Conservation (phyloP, 2,329 filamentous ascomycete genomes). For the Hypoxylon sp. region DNA sequence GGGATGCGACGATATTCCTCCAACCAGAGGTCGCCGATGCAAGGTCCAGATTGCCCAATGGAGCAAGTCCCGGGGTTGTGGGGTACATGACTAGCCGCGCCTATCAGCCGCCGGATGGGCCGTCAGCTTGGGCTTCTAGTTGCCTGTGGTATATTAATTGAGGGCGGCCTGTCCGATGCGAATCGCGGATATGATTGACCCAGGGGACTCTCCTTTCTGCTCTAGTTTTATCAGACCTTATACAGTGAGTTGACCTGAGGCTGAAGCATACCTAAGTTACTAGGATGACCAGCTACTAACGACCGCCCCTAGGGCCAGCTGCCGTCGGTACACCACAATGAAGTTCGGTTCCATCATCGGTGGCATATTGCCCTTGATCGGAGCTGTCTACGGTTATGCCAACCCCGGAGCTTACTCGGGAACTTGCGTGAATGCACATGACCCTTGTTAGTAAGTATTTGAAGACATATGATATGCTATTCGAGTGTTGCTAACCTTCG, state of each 20-base stretch:
- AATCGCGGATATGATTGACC: neutral
- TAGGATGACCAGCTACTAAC: neutral
- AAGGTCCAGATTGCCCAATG: constrained; percentile 2
- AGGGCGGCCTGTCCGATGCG: constrained; percentile 3
- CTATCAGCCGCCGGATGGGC: constrained; percentile 1
- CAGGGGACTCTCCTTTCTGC: constrained; percentile 5
- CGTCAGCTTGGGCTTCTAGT: neutral
- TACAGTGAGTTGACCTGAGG: neutral
- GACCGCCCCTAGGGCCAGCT: neutral
- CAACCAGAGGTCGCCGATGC: neutral
- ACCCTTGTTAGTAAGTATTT: constrained; percentile 46
- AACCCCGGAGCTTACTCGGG: constrained; percentile 55
- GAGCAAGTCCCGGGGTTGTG: neutral
- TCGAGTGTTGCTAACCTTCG: neutral
- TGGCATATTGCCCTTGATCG: constrained; percentile 44
- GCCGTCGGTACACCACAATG: constrained; percentile 10
- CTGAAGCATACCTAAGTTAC: neutral
- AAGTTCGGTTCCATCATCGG: constrained; percentile 14
- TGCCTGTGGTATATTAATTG: constrained; percentile 16
- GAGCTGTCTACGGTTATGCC: constrained; percentile 46
- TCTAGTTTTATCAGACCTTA: neutral
- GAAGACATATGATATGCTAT: no score
- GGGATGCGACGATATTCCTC: neutral
- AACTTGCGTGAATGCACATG: constrained; percentile 55
- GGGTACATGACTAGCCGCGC: neutral